Evolutionary conservation across 805 yeast genomes (phyloP).

Genomic region (Kluyveromyces dobzhanskii): DNA sequence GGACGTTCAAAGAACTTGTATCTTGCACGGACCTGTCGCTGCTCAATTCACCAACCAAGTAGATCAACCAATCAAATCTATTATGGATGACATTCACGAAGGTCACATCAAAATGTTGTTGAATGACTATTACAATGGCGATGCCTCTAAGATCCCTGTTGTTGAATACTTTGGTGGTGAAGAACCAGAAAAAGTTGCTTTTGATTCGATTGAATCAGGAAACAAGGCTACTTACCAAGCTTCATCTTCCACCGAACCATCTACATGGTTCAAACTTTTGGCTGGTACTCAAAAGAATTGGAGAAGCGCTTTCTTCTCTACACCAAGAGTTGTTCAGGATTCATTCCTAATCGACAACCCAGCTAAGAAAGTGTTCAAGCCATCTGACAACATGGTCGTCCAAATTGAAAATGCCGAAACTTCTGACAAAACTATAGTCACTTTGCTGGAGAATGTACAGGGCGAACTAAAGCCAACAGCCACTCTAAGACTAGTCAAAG

Average conservation of each 20-base stretch:
- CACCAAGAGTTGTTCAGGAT: constrained; percentile 79
- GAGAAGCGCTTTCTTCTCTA: constrained; percentile 84
- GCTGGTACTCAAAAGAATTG: constrained; percentile 77
- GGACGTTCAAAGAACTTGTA: constrained; percentile 98
- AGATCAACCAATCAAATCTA: constrained; percentile 87
- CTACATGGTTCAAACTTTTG: constrained; percentile 67
- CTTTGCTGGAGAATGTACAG: constrained; percentile 61
- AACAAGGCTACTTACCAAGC: constrained; percentile 34
- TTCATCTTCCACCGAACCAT: constrained; percentile 29
- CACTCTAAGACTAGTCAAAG: constrained; percentile 44
- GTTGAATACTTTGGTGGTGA: constrained; percentile 85
- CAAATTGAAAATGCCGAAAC: constrained; percentile 49
- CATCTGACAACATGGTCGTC: constrained; percentile 53
- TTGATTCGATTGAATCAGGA: constrained; percentile 27
- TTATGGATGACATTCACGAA: constrained; percentile 80
- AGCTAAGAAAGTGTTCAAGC: constrained; percentile 69
- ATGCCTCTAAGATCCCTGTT: constrained; percentile 66
- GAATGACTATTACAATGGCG: constrained; percentile 61
- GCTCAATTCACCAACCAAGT: constrained; percentile 82
- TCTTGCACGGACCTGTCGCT: constrained; percentile 97
- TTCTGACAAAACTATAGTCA: constrained; percentile 48
- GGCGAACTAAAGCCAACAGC: constrained; percentile 64
- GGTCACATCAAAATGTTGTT: constrained; percentile 74
- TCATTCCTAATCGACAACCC: constrained; percentile 73
- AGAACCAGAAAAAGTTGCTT: constrained; percentile 35